Evolutionary conservation across 1,139 yeast species (phyloP).

Genomic region (Nadsonia starkeyi-henricii): DNA sequence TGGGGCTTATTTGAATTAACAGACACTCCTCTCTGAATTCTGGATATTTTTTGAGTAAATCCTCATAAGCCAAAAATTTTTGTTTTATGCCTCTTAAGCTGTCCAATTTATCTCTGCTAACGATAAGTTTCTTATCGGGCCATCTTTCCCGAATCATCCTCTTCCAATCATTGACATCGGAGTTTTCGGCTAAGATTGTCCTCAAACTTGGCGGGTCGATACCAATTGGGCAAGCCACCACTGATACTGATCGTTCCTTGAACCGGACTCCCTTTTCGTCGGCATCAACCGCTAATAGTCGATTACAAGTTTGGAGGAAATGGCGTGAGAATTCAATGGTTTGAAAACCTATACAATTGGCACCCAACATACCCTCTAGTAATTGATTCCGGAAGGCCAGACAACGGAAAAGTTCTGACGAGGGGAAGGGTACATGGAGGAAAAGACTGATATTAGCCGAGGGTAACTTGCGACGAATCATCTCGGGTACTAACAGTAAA

Average conservation of each 20-base stretch:
- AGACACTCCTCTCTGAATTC: conserved; percentile 55
- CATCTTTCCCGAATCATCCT: conserved; percentile 62
- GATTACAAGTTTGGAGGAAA: conserved; percentile 78
- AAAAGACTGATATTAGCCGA: conserved; percentile 83
- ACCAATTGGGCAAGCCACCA: conserved; percentile 71
- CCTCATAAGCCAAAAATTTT: conserved; percentile 76
- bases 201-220: conserved; percentile 57
- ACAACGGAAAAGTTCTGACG: conserved; percentile 89
- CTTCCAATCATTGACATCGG: conserved; percentile 58
- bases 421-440: conserved; percentile 88
- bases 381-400: conserved; percentile 73
- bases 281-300: conserved; percentile 71
- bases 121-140: conserved; percentile 54
- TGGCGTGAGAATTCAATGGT: conserved; percentile 89
- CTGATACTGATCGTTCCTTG: conserved; percentile 53
- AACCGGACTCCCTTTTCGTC: conserved; percentile 60
- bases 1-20: conserved; percentile 68
- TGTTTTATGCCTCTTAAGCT: conserved; percentile 79
- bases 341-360: conserved; percentile 80
- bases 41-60: conserved; percentile 58
- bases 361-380: conserved; percentile 75
- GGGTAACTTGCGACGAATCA: conserved; percentile 68
- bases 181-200: conserved; percentile 30
- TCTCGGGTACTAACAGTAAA: conserved; percentile 67
- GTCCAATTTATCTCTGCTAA: conserved; percentile 82